These are phyloP conservation scores for Hibiscus tridactylites DNA, from an alignment of 345 rosid species.

Conservation along the genomic window DNA sequence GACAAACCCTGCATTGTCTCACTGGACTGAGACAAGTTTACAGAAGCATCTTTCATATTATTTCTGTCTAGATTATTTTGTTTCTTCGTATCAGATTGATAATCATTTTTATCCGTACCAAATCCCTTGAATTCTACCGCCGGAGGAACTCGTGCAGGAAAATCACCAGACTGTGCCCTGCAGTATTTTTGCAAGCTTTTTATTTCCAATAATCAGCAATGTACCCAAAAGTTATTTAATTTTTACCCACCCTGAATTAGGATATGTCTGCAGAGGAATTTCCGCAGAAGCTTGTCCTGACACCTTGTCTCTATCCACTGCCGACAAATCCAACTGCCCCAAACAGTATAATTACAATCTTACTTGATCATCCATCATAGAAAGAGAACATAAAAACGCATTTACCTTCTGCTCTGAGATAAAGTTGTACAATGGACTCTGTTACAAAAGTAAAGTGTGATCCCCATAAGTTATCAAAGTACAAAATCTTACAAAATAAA, in stretches of 20 bases:
- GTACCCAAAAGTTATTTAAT: background rate
- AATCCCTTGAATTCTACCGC: conserved; percentile 16
- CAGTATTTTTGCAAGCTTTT: conserved; percentile 11
- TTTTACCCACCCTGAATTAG: conserved; percentile 30
- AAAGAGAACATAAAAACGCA: background rate
- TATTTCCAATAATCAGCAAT: conserved; percentile 11
- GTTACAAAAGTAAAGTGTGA: conserved; percentile 29
- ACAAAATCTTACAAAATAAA: background rate
- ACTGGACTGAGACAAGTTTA: conserved; percentile 19
- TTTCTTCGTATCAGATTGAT: conserved; percentile 11
- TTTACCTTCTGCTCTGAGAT: conserved; percentile 76
- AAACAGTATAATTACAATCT: conserved; percentile 9
- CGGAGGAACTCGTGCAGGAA: conserved; percentile 28
- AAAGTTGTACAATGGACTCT: conserved; percentile 92
- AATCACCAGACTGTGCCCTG: conserved; percentile 36
- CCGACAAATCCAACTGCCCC: conserved; percentile 64
- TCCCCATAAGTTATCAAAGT: background rate
- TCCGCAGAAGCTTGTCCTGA: conserved; percentile 86
- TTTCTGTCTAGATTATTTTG: conserved; percentile 12
- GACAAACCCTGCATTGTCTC: conserved; percentile 20
- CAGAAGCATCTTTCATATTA: conserved; percentile 8
- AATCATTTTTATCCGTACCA: conserved; percentile 16
- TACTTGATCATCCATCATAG: conserved; percentile 8
- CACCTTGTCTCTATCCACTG: conserved; percentile 64
- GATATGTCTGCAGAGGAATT: conserved; percentile 32